Evolutionary conservation across 2,329 filamentous ascomycete genomes (phyloP).

Genomic region (Colletotrichum melonis): DNA sequence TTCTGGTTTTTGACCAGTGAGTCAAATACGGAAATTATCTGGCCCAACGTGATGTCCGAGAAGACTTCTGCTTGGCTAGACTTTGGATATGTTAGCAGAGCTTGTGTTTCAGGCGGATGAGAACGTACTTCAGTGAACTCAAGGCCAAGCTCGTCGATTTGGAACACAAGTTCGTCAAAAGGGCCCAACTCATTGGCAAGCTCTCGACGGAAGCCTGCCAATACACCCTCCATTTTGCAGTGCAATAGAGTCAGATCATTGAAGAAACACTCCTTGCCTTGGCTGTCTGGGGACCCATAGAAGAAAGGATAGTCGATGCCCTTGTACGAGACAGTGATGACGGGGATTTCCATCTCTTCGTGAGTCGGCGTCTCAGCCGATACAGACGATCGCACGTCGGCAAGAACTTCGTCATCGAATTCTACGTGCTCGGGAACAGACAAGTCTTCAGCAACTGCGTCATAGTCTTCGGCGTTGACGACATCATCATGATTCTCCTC

Average conservation of each 20-base stretch:
- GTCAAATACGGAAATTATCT: constrained; percentile 56
- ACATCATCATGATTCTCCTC: neutral
- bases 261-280: constrained; percentile 57
- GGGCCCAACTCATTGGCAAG: constrained; percentile 56
- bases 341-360: constrained; percentile 43
- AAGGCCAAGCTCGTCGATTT: constrained; percentile 63
- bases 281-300: constrained; percentile 39
- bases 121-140: constrained; percentile 63
- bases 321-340: constrained; percentile 56
- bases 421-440: constrained; percentile 22
- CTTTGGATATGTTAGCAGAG: constrained; percentile 45
- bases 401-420: constrained; percentile 25
- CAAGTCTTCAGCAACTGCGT: constrained; percentile 7
- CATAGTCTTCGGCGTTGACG: constrained; percentile 30
- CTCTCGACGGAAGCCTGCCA: constrained; percentile 58
- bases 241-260: constrained; percentile 54
- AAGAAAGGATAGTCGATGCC: constrained; percentile 57
- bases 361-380: constrained; percentile 27
- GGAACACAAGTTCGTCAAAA: constrained; percentile 62
- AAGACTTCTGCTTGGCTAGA: constrained; percentile 49
- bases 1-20: constrained; percentile 57
- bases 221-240: constrained; percentile 55
- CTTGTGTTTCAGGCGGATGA: neutral
- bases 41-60: constrained; percentile 50
- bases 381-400: constrained; percentile 23